A percentile compares a stretch with the other conserved stretches of the same genome.
Conservation (phyloP, 768 basidiomycete genomes). For the Tricholoma hemisulphureum region DNA sequence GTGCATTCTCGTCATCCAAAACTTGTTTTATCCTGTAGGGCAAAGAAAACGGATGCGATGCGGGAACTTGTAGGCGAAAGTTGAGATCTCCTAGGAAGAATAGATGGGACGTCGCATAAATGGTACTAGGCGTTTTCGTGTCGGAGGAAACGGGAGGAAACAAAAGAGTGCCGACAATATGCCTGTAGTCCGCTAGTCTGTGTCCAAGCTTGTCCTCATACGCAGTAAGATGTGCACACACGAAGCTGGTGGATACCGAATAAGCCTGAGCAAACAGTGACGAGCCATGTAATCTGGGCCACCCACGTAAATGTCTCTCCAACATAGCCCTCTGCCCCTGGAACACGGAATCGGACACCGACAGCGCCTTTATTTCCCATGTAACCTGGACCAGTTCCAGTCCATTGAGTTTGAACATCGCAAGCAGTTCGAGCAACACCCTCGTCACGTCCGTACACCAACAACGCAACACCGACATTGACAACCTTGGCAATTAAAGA, state of each 20-base stretch:
- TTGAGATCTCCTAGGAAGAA: slow-evolving; percentile 95
- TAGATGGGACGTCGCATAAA: slow-evolving; percentile 85
- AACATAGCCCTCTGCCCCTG: slow-evolving; percentile 46
- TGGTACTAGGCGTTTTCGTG: slow-evolving; percentile 46
- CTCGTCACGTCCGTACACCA: slow-evolving; percentile 82
- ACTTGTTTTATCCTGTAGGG: slow-evolving; percentile 38
- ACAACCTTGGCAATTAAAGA: slow-evolving; percentile 75
- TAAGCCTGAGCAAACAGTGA: slow-evolving; percentile 1
- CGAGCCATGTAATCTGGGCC: slow-evolving; percentile 1
- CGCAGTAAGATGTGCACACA: slow-evolving; percentile 89
- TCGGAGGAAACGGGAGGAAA: slow-evolving; percentile 56
- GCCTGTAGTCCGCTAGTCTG: slow-evolving; percentile 75
- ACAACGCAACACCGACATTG: slow-evolving; percentile 83
- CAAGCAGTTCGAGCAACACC: slow-evolving; percentile 55
- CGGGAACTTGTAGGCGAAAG: slow-evolving; percentile 74
- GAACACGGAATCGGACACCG: slow-evolving; percentile 77
- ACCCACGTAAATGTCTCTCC: slow-evolving; percentile 87
- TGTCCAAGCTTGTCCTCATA: slow-evolving; percentile 62
- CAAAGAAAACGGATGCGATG: slow-evolving; percentile 46
- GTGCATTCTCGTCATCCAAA: slow-evolving; percentile 47
- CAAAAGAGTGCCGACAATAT: slow-evolving; percentile 78
- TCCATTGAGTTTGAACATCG: slow-evolving; percentile 75
- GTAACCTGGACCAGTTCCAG: slow-evolving; percentile 64
- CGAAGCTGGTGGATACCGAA: slow-evolving; percentile 44
- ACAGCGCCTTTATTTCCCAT: slow-evolving; percentile 98